Conservation (phyloP, 805 yeast genomes). For the Phaffomyces opuntiae region DNA sequence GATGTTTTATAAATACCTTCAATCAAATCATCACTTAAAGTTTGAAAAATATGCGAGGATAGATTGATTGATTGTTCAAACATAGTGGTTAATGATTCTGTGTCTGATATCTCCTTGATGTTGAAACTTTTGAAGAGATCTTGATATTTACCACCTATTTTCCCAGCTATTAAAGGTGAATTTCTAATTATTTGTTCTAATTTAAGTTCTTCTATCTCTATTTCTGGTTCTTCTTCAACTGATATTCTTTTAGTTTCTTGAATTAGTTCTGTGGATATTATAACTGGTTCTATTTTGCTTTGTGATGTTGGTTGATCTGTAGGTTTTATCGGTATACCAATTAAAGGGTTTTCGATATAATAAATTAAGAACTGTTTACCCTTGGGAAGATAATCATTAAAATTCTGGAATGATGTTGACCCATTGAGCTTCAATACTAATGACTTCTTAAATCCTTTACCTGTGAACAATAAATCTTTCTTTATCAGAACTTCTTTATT, state of each 20-base stretch:
- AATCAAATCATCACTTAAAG: conserved; percentile 18
- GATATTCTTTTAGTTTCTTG: background rate
- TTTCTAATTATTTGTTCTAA: conserved; percentile 34
- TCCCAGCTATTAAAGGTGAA: conserved; percentile 32
- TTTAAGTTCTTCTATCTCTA: conserved; percentile 9
- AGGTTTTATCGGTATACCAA: conserved; percentile 29
- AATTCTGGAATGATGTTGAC: conserved; percentile 40
- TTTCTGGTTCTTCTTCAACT: background rate
- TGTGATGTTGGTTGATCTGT: conserved; percentile 1
- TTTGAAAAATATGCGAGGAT: conserved; percentile 24
- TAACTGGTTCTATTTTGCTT: background rate
- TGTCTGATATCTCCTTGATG: conserved; percentile 24
- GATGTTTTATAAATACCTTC: conserved; percentile 21
- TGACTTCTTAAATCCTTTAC: conserved; percentile 48
- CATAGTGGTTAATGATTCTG: conserved; percentile 21
- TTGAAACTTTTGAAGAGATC: conserved; percentile 32
- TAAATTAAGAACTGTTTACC: conserved; percentile 51
- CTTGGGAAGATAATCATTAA: conserved; percentile 52
- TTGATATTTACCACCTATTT: conserved; percentile 34
- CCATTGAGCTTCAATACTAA: conserved; percentile 36
- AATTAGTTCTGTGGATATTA: background rate
- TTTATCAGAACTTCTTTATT: conserved; percentile 49
- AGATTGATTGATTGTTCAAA: conserved; percentile 22
- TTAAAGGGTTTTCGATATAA: conserved; percentile 48
- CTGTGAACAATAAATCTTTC: conserved; percentile 47